phyloP scores from a whole-genome alignment of 805 yeast species.

The Saturnispora zaruensis region DNA sequence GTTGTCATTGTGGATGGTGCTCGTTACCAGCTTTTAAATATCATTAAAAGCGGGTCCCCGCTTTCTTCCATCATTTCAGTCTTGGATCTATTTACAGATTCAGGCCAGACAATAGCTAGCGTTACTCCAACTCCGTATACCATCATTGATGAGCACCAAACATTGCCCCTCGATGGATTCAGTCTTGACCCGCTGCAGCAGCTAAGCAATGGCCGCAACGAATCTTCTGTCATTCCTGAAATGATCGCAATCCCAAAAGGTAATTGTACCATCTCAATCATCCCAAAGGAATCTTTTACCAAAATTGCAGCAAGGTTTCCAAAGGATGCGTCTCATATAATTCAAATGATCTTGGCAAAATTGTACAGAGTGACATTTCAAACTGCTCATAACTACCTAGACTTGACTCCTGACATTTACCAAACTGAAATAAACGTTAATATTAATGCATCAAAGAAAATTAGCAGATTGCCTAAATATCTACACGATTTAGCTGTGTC shows the following conservation, averaged over 20 bases:
- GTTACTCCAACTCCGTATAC: conserved; percentile 12
- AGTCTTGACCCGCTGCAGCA: conserved; percentile 8
- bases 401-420: conserved; percentile 72
- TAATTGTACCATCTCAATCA: conserved; percentile 81
- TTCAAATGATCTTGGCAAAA: conserved; percentile 82
- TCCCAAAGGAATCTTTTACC: conserved; percentile 77
- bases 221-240: conserved; percentile 14
- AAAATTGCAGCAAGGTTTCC: conserved; percentile 70
- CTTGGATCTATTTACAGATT: conserved; percentile 50
- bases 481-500: conserved; percentile 35
- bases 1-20: conserved; percentile 44
- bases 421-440: conserved; percentile 68
- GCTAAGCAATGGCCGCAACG: not conserved
- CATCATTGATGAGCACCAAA: not conserved
- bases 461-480: conserved; percentile 50
- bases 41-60: conserved; percentile 76
- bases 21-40: conserved; percentile 67
- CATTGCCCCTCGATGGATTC: conserved; percentile 12
- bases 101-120: conserved; percentile 9
- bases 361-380: conserved; percentile 86
- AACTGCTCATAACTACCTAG: conserved; percentile 80
- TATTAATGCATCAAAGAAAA: conserved; percentile 28
- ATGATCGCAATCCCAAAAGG: conserved; percentile 67
- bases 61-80: conserved; percentile 77
- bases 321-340: conserved; percentile 84